Percentiles rank a stretch among this genome's conserved stretches.
Evolutionary conservation across 768 basidiomycete species (phyloP).

Genomic region (Asterophora lycoperdoides): DNA sequence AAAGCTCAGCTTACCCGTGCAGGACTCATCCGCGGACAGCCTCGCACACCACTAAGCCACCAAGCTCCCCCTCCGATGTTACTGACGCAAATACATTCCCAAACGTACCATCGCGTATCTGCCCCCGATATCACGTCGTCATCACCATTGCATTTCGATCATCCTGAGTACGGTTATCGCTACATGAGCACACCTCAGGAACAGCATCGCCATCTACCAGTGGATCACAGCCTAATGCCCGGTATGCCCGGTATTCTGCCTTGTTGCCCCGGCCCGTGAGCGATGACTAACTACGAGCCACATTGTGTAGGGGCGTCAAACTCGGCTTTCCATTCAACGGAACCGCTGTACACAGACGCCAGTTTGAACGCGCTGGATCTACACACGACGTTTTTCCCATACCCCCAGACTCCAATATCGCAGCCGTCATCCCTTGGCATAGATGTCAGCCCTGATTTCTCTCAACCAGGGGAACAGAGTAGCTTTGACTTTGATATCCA

Average conservation of each 20-base stretch:
- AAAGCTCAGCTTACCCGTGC: conserved; percentile 75
- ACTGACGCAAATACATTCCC: conserved; percentile 23
- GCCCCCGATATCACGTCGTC: conserved; percentile 21
- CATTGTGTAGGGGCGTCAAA: conserved; percentile 32
- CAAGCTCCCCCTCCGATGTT: conserved; percentile 24
- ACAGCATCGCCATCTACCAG: conserved; percentile 16
- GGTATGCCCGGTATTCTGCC: conserved; percentile 38
- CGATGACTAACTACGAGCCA: conserved; percentile 17
- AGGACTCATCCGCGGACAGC: conserved; percentile 80
- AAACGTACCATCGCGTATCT: conserved; percentile 27
- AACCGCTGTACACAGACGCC: conserved; percentile 30
- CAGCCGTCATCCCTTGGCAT: conserved; percentile 27
- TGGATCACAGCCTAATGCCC: conserved; percentile 30
- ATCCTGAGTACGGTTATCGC: conserved; percentile 20
- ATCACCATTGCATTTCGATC: conserved; percentile 22
- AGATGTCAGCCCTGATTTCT: conserved; percentile 28
- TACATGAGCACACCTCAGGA: conserved; percentile 20
- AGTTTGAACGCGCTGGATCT: conserved; percentile 27
- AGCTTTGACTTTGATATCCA: conserved; percentile 31
- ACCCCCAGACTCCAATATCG: conserved; percentile 25
- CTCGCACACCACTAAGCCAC: conserved; percentile 52
- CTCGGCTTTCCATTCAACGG: conserved; percentile 34
- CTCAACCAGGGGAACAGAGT: conserved; percentile 30
- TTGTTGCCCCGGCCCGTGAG: conserved; percentile 12
- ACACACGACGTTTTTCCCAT: conserved; percentile 25